A percentile compares a stretch with the other conserved stretches of the same genome.
Conservation (phyloP, 805 yeast genomes). For the Lachancea kluyveri region DNA sequence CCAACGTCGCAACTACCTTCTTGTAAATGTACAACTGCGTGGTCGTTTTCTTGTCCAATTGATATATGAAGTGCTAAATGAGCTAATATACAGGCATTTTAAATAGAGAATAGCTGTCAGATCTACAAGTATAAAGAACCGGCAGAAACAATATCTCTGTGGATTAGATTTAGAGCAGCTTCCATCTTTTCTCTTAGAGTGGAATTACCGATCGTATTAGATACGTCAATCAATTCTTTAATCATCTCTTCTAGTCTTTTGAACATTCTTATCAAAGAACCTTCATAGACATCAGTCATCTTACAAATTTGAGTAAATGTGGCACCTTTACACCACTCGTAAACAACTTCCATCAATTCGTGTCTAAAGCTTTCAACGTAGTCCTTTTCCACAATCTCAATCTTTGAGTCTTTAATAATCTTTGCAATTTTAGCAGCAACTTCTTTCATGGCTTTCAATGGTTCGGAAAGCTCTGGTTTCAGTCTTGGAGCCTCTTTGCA, state of each 20-base stretch:
- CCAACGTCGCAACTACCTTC: constrained; percentile 12
- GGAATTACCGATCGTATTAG: constrained; percentile 88
- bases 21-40: constrained; percentile 2
- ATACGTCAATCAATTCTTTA: constrained; percentile 84
- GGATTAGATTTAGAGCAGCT: constrained; percentile 74
- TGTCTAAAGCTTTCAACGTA: constrained; percentile 88
- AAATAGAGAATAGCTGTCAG: neutral
- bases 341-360: constrained; percentile 95
- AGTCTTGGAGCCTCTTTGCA: constrained; percentile 83
- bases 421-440: constrained; percentile 91
- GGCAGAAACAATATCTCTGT: constrained; percentile 94
- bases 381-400: constrained; percentile 86
- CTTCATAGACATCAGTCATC: constrained; percentile 98
- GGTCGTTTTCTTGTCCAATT: no score
- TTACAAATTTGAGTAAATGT: constrained; percentile 94
- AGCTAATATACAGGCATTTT: no score
- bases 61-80: no score
- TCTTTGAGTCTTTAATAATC: constrained; percentile 80
- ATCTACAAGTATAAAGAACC: constrained; percentile 74
- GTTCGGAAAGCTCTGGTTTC: constrained; percentile 88
- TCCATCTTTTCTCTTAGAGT: constrained; percentile 87
- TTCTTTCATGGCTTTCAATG: constrained; percentile 79
- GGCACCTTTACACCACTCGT: constrained; percentile 95
- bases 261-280: constrained; percentile 90
- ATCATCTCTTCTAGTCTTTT: constrained; percentile 90